Evolutionary conservation across 306 rosid genomes (phyloP), one percentile per base, ranked within the genome.

Genomic region (Alnus rubra): DNA sequence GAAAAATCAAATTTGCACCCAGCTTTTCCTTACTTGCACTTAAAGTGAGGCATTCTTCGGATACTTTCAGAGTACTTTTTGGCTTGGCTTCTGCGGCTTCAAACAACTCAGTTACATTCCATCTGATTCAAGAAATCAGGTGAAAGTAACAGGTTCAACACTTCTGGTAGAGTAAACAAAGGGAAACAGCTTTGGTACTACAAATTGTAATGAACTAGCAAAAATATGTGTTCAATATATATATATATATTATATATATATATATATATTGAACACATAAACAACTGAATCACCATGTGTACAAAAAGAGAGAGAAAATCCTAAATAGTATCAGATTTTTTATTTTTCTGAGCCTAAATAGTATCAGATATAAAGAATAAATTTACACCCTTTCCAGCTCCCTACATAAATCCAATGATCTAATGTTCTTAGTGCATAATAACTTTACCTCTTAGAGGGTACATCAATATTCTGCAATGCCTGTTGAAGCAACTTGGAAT

Each of bases 401-500:
- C 28, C 58, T 56, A 45, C 30, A 69, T 18, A 52, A 74, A 72
- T 62, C 53, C 59, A 73, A 49, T 69, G 23, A 30, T 54, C 54
- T 58, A 73, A 58, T 14, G 75, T 69, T 39, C 16, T 14, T 58
- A 10, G 15, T 80, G 81, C 48, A 80, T 23, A 80, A 59, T 42
- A 84, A 85, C 84, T 77, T 79, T 53, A 85, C 98, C 94, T 92
- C 82, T 86, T 81, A 59, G 88, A 74, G 51, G 89, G 89, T 19
- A 74, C 79, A 81, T 83, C 86, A 64, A 88, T 80, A 82, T 84
- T 83, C 76, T 84, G 87, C 74, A 91, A 83, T 51, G 89, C 98
- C 55, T 83, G 84, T 78, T 84, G 90, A 80, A 95, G 91, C 82
- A 91, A 83, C 74, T 78, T 80, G 75, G 94, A 84, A 87, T 95